Evolutionary conservation across 2,329 filamentous ascomycete genomes (phyloP).

Genomic region (Apiospora sp.): DNA sequence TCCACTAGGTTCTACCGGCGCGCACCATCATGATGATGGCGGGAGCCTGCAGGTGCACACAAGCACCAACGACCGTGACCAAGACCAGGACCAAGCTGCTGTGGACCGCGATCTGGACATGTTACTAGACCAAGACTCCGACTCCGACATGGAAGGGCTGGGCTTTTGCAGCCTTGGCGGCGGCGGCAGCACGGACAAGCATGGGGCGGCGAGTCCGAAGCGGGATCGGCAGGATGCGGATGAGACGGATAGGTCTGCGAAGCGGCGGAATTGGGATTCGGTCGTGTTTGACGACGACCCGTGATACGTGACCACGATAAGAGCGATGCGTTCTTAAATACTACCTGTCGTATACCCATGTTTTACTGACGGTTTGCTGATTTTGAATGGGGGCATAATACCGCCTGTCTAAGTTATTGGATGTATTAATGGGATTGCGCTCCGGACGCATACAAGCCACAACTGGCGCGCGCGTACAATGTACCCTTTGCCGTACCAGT

Average conservation of each 20-base stretch:
- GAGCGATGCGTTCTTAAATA: background rate
- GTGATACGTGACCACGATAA: background rate
- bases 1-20: conserved; percentile 41
- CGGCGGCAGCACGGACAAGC: conserved; percentile 22
- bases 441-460: background rate
- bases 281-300: conserved; percentile 24
- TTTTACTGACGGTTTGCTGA: background rate
- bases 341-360: no score
- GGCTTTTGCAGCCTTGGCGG: conserved; percentile 25
- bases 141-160: conserved; percentile 36
- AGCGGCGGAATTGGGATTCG: conserved; percentile 29
- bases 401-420: background rate
- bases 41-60: conserved; percentile 3
- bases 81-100: conserved; percentile 35
- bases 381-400: background rate
- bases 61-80: conserved; percentile 24
- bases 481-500: background rate
- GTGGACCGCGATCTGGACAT: conserved; percentile 42
- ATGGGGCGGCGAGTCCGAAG: background rate
- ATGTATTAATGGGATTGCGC: background rate
- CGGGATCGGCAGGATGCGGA: conserved; percentile 23
- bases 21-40: conserved; percentile 27
- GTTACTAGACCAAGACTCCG: conserved; percentile 39
- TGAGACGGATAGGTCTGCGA: conserved; percentile 25
- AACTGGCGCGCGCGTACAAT: background rate